Conservation (phyloP, 148 eudicot species). For the Suaeda aralocaspica region DNA sequence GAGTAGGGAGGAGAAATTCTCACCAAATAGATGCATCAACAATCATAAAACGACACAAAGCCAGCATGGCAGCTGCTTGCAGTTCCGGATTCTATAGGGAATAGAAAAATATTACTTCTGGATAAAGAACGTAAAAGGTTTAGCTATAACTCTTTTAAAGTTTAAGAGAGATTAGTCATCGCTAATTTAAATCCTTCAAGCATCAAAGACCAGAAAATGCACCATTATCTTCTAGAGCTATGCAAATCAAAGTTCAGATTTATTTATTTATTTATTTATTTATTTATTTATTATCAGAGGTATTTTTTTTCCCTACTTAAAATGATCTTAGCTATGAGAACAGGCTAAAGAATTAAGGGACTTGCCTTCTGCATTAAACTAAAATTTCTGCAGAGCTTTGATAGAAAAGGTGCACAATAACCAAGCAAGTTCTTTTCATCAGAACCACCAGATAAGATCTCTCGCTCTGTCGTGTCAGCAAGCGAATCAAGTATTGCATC, state of each 20-base stretch:
- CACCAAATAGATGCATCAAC: constrained; percentile 94
- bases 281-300: neutral
- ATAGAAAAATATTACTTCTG: constrained; percentile 20
- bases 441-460: constrained; percentile 70
- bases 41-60: constrained; percentile 90
- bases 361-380: constrained; percentile 94
- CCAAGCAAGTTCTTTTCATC: constrained; percentile 77
- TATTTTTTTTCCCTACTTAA: neutral
- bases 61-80: constrained; percentile 96
- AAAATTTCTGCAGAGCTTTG: constrained; percentile 84
- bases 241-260: neutral
- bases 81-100: constrained; percentile 72
- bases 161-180: neutral
- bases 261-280: neutral
- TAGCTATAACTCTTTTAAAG: neutral
- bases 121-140: neutral
- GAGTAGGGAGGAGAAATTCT: constrained; percentile 4
- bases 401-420: constrained; percentile 70
- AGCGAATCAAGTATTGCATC: constrained; percentile 85
- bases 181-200: neutral
- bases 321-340: neutral
- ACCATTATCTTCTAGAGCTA: neutral
- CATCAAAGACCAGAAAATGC: neutral
- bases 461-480: constrained; percentile 81
- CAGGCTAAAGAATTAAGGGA: constrained; percentile 9